Conservation (phyloP, 169 alveolate genomes). For the Cryptosporidium xiaoi region DNA sequence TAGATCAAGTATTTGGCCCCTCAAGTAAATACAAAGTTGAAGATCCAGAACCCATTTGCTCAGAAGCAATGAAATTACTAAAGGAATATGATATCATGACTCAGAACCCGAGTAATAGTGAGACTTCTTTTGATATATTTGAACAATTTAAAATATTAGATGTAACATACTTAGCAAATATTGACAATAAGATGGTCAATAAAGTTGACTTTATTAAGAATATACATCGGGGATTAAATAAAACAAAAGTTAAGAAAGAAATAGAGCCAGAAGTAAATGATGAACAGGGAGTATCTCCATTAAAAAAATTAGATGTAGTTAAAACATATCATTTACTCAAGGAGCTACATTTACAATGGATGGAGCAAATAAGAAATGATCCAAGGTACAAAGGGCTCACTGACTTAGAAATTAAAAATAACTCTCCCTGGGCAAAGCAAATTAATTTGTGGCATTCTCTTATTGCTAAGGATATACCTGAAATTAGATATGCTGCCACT, state of each 20-base stretch:
- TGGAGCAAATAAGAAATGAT: constrained; percentile 71
- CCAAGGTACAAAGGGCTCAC: constrained; percentile 63
- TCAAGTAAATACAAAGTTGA: constrained; percentile 38
- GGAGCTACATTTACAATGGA: constrained; percentile 49
- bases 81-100: constrained; percentile 28
- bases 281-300: constrained; percentile 30
- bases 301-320: constrained; percentile 20
- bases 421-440: constrained; percentile 70
- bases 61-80: neutral
- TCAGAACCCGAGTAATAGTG: constrained; percentile 22
- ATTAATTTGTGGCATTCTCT: constrained; percentile 46
- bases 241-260: neutral
- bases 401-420: constrained; percentile 26
- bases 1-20: constrained; percentile 43
- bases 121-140: constrained; percentile 30
- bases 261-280: neutral
- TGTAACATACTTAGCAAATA: neutral
- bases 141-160: constrained; percentile 53
- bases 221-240: constrained; percentile 6
- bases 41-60: constrained; percentile 21
- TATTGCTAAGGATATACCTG: constrained; percentile 40
- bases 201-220: neutral
- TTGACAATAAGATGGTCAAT: neutral
- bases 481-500: constrained; percentile 61
- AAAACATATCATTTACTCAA: constrained; percentile 37